Base-by-base conservation (phyloP, 2,329 filamentous ascomycete genomes). In the Fusarium sp. region DNA sequence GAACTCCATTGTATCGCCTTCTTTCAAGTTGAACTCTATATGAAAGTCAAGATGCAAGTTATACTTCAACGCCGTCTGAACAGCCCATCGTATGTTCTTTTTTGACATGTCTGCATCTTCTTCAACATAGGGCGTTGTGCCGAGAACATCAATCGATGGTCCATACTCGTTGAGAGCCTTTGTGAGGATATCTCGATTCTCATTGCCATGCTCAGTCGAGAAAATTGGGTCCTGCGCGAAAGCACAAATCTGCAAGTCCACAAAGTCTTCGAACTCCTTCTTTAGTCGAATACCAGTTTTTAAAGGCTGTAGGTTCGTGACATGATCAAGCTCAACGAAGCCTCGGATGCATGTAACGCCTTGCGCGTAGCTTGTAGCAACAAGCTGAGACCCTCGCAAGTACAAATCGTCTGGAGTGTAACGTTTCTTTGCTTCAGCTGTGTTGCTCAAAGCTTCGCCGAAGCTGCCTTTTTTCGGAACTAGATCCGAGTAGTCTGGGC, bases 181-280 rank as follows among this genome's bases (percentile, higher is more conserved):
- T 3, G 10, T 6, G 1, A 65, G 15, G 5, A 60, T 26, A 2
- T 1, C 9, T 1, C 45, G 28, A 18, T 65, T 60, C 0, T 23
- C 11, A 5, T 60, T 36, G 1, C 60, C 62, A 10, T 65, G 11
- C 0, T 53, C 45, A 5, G 53, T 47, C 7, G 60, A 60, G 8
- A 65, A 65, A 2, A 65, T 60, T 3, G 62, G 53, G 11, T 65
- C 61, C n/a, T 65, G 62, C 2, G 62, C 60, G 10, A 65, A 65
- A 15, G 40, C 40, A 9, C 62, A 65, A 1, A 65, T 60, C 23
- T 65, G 62, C 2, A 65, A 2, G 6, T 9, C 6, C 1, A 65
- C 1, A n/a, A 65, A 65, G 0, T 16, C 36, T 3, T 6, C 33
- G 9, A 65, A 65, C 4, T 65, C 28, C 10, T 31, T 20, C 10